Evolutionary conservation across 306 rosid species (phyloP).

Genomic region (Prunus armeniaca): DNA sequence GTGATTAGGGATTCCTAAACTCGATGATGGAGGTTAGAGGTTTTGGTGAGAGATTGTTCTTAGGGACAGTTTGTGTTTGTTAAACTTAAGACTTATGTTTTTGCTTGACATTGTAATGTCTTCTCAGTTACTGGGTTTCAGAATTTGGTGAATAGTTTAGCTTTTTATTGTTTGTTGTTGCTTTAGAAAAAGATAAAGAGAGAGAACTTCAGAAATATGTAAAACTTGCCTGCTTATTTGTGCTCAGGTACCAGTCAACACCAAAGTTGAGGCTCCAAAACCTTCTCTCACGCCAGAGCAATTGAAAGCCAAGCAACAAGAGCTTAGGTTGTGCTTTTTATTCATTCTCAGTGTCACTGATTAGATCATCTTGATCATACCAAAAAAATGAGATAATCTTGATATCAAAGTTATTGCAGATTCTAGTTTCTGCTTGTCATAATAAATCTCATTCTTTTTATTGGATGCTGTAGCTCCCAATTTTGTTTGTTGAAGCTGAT

Average conservation of each 20-base stretch:
- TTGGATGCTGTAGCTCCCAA: neutral
- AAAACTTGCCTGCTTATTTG: slow-evolving; percentile 20
- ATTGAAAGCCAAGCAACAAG: slow-evolving; percentile 80
- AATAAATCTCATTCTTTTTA: neutral
- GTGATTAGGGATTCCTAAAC: neutral
- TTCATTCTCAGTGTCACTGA: neutral
- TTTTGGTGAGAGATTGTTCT: neutral
- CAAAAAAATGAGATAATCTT: neutral
- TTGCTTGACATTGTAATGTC: neutral
- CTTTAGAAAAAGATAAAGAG: neutral
- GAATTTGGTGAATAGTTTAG: neutral
- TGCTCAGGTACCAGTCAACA: slow-evolving; percentile 62
- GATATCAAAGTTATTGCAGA: neutral
- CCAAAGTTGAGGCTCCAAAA: slow-evolving; percentile 70
- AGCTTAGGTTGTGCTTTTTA: slow-evolving; percentile 63
- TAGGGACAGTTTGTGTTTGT: neutral
- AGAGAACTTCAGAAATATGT: neutral
- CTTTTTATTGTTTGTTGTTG: neutral
- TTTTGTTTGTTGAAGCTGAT: slow-evolving; percentile 2
- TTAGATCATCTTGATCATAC: neutral
- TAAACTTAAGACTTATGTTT: neutral
- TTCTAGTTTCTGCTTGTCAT: slow-evolving; percentile 3
- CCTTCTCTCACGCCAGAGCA: slow-evolving; percentile 89
- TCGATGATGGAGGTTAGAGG: neutral
- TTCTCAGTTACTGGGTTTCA: neutral